Evolutionary conservation across 2,329 filamentous ascomycete species (phyloP), one percentile per base, ranked within the genome.

Genomic region (Aspergillus quadrilineatus): DNA sequence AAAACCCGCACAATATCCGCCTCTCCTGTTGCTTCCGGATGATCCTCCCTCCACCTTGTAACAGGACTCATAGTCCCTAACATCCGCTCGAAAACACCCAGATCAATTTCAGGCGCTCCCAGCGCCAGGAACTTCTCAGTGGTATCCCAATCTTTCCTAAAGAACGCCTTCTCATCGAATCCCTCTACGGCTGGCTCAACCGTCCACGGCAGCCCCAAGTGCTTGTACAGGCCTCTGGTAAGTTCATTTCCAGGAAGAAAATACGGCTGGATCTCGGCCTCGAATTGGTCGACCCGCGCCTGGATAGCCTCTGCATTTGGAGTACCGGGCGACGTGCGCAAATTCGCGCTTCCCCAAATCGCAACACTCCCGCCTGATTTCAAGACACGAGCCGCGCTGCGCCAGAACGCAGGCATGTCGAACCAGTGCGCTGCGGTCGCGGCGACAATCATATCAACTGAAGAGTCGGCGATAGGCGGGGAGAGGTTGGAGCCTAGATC

Each of bases 141-240:
- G 10, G 3, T 22, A 12, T 28, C 44, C 37, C 34, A 53, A 1
- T 57, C 49, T 32, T 36, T 48, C 15, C 43, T n/a, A 1, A 47
- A 6, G 17, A 57, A 57, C 0, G 1, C 12, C 14, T 8, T 37
- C 29, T 36, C 6, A 3, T 49, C 49, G 28, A 85, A 80, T 1
- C 63, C 74, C 0, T 54, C 9, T 0, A 74, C 67, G 0, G 71
- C 63, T 0, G 58, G 48, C 4, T 66, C 60, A 3, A 75, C 28
- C 0, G 69, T 73, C 83, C 82, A 86, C 0, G 83, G 83, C 14
- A 85, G 66, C 4, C 61, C 57, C 2, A 84, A 69, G 10, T 72
- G 65, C 0, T 59, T 53, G 62, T 84, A 85, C 12, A 74, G 59
- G 8, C 70, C 63, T 0, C 71, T 69, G 0, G 69, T 69, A 1